Evolutionary conservation across 345 rosid genomes (phyloP), one percentile per base, ranked within the genome.

Genomic region (Crucihimalaya himalaica): DNA sequence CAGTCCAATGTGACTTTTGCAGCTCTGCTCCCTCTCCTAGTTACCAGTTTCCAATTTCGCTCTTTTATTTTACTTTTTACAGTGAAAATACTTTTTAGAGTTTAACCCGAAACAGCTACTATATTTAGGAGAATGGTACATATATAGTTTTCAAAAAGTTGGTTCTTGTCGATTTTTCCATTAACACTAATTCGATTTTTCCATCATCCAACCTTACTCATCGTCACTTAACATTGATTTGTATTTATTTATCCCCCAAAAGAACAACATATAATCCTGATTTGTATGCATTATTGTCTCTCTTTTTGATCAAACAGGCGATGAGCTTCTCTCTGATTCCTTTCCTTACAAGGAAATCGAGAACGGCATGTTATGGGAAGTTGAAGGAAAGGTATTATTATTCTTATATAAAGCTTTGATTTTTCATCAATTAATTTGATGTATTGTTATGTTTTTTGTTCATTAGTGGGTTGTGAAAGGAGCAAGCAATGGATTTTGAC

Each of bases 311-410:
- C 65, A 71, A 39, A 53, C 75, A 86, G 86, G 87, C 46, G 97
- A 91, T 42, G 97, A 93, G 88, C 92, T 89, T 78, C 88, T 92
- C 80, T 92, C 95, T 6, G 98, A 90, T 78, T 92, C 97, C 5
- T 92, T 88, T 70, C 85, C 84, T 2, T 87, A 88, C 90, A 86
- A 85, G 83, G 96, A 92, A 79, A 77, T 84, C 54, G 74, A 79
- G 20, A 85, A 87, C 29, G 92, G 91, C 13, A 68, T 83, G 35
- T 66, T 89, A 42, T 89, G 93, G 97, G 96, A 93, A 84, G 98
- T 90, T 42, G 90, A 90, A 21, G 96, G 98, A 59, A 93, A 90
- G 89, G 97, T 90, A 43, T 3, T 34, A 34, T 34, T 47, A 31
- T 2, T 56, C 12, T n/a, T 61, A 59, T 9, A 46, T 23, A 23